A percentile compares a stretch with the other conserved stretches of the same genome.
phyloP scores from a whole-genome alignment of 352 stramenopile species.

The Phytophthora sojae region DNA sequence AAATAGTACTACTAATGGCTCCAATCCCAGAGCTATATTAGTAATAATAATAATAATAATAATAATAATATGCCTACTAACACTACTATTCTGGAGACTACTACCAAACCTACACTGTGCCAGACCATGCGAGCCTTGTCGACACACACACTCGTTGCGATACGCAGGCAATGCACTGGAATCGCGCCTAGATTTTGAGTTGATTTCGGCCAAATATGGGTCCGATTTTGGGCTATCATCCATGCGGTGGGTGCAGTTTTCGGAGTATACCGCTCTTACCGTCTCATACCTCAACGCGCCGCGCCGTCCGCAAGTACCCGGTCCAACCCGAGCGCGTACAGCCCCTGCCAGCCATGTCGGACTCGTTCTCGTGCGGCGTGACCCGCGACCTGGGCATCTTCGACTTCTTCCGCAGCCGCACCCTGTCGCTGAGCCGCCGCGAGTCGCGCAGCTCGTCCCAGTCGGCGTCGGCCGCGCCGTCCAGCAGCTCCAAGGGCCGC shows the following conservation, averaged over 20 bases:
- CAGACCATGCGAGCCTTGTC: too few species aligned
- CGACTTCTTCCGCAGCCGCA: constrained; percentile 80
- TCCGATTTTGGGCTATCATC: background rate
- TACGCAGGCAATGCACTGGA: background rate
- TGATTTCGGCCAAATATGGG: background rate
- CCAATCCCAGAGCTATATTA: too few species aligned
- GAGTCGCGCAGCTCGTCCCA: constrained; percentile 33
- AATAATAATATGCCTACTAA: too few species aligned
- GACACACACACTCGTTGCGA: background rate
- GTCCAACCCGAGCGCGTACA: background rate
- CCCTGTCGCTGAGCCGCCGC: constrained; percentile 47
- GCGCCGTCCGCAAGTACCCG: background rate
- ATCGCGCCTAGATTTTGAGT: constrained; percentile 5
- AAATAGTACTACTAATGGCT: too few species aligned
- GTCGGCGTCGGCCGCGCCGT: background rate
- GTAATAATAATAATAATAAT: too few species aligned
- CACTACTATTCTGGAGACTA: too few species aligned
- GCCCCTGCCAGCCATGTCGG: constrained; percentile 25
- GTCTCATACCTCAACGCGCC: constrained; percentile 29
- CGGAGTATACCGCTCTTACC: constrained; percentile 10
- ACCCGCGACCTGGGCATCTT: constrained; percentile 62
- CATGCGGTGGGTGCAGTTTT: constrained; percentile 8
- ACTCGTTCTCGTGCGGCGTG: constrained; percentile 38
- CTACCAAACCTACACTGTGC: too few species aligned
- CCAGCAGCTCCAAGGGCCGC: constrained; percentile 19